Base-by-base conservation (phyloP, 2,329 filamentous ascomycete genomes). In the Scytalidium sp. region DNA sequence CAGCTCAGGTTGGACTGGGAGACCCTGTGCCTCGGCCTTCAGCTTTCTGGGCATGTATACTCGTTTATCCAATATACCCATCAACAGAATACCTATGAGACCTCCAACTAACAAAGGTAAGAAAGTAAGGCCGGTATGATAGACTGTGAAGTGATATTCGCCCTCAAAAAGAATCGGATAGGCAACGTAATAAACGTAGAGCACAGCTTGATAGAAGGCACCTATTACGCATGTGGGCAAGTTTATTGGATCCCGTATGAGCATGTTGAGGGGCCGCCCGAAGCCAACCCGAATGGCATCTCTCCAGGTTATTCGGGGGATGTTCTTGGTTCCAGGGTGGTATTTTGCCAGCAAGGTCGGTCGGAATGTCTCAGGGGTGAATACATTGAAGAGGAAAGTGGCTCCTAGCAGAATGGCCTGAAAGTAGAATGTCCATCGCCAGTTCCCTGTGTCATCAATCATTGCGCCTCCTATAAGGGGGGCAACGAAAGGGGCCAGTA, bases 371-470 rank as follows among this genome's bases (percentile, higher is more conserved):
- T 55, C 53, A 2, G 53, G 53, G 10, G 53, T n/a, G 10, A 39
- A 21, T 41, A 47, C 50, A 11, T 43, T 25, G 1, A 43, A 22
- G 9, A 43, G n/a, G 42, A 44, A 55, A n/a, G 45, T 25, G 1
- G 43, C 25, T 9, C 43, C 47, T 8, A 53, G 23, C 41, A 55
- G 29, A 17, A 53, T 48, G 17, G 42, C 44, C 10, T 40, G 36
- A 11, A 52, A 17, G 44, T 45, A 50, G 15, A 55, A 50, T 22
- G 47, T 49, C 52, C 50, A 55, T 25, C 52, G 41, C 52, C 52
- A 55, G 4, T 32, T 41, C 3, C 40, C 25, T 19, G 40, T 20
- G 23, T 17, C 41, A n/a, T 50, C 23, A 19, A 55, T 44, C 11
- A 43, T 48, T 13, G 41, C 41, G n/a, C 50, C 44, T n/a, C 32